Percentiles rank a stretch among this genome's conserved stretches.
Evolutionary conservation across 345 rosid genomes (phyloP).

Genomic region (Bruguiera sexangula): DNA sequence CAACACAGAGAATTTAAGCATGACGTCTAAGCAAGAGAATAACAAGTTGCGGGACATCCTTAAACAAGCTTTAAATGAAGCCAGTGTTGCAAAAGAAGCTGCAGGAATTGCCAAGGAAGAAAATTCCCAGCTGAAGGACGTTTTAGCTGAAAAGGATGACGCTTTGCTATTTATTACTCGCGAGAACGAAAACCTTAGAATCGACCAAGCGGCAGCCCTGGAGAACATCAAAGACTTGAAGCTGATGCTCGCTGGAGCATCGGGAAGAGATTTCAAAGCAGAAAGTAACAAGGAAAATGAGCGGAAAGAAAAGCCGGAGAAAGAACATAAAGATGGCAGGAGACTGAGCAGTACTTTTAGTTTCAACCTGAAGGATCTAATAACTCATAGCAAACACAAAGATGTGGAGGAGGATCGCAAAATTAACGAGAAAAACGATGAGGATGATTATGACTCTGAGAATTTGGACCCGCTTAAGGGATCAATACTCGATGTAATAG

Average conservation of each 20-base stretch:
- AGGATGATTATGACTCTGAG: conserved; percentile 19
- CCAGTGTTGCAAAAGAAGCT: conserved; percentile 84
- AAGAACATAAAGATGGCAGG: conserved; percentile 21
- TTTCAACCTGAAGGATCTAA: conserved; percentile 50
- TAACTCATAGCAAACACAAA: conserved; percentile 39
- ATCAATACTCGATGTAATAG: conserved; percentile 61
- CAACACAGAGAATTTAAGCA: conserved; percentile 41
- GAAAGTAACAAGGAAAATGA: conserved; percentile 21
- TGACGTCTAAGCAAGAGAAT: conserved; percentile 56
- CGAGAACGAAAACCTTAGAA: conserved; percentile 61
- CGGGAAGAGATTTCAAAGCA: conserved; percentile 15
- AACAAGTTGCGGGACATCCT: conserved; percentile 66
- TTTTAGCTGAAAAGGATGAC: conserved; percentile 54
- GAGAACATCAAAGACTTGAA: conserved; percentile 64
- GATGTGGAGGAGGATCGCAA: conserved; percentile 30
- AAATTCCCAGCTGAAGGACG: conserved; percentile 69
- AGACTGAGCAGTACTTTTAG: conserved; percentile 44
- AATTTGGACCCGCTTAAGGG: conserved; percentile 54
- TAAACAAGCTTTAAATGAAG: conserved; percentile 83
- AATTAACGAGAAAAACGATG: conserved; percentile 18
- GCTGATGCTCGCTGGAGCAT: conserved; percentile 40
- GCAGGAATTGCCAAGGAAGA: conserved; percentile 65
- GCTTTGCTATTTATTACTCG: conserved; percentile 47
- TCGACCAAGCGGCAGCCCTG: conserved; percentile 51
- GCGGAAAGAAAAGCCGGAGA: conserved; percentile 25